phyloP scores from a whole-genome alignment of 768 basidiomycete species.

The Polyporus arcularius region DNA sequence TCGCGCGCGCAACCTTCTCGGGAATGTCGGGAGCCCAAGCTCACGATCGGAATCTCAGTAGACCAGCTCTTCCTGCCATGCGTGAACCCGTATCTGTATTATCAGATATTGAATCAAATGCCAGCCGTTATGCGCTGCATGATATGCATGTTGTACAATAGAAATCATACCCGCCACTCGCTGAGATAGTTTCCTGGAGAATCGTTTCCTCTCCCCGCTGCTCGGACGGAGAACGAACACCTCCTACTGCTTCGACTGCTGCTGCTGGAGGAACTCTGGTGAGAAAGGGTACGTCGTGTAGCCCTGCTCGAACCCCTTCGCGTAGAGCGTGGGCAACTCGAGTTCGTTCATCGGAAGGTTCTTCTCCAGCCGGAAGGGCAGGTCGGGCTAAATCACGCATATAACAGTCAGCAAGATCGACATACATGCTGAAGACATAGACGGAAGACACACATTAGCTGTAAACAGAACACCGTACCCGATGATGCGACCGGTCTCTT shows the following conservation, averaged over 20 bases:
- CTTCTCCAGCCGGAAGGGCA: slow-evolving; percentile 37
- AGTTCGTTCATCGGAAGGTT: slow-evolving; percentile 36
- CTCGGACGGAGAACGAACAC: too few relatives aligned
- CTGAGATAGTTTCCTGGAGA: too few relatives aligned
- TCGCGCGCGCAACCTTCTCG: too few relatives aligned
- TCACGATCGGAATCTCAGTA: too few relatives aligned
- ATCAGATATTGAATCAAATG: too few relatives aligned
- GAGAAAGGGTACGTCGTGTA: slow-evolving; percentile 29
- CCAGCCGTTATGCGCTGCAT: too few relatives aligned
- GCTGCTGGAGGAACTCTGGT: slow-evolving; percentile 11
- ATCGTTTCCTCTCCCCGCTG: too few relatives aligned
- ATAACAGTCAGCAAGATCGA: not conserved
- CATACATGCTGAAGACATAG: not conserved
- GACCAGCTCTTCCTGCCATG: too few relatives aligned
- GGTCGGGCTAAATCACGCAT: slow-evolving; percentile 40
- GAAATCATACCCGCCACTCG: too few relatives aligned
- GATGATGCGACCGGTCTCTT: slow-evolving; percentile 26
- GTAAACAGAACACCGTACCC: slow-evolving; percentile 31
- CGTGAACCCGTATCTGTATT: too few relatives aligned
- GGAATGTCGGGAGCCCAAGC: too few relatives aligned
- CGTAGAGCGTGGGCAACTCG: slow-evolving; percentile 43
- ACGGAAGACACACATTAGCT: slow-evolving; percentile 27
- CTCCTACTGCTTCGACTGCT: not conserved
- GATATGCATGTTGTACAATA: too few relatives aligned
- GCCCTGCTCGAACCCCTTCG: slow-evolving; percentile 29